Base-by-base conservation (phyloP, 257 asterid species). In the Nicotiana sylvestris region DNA sequence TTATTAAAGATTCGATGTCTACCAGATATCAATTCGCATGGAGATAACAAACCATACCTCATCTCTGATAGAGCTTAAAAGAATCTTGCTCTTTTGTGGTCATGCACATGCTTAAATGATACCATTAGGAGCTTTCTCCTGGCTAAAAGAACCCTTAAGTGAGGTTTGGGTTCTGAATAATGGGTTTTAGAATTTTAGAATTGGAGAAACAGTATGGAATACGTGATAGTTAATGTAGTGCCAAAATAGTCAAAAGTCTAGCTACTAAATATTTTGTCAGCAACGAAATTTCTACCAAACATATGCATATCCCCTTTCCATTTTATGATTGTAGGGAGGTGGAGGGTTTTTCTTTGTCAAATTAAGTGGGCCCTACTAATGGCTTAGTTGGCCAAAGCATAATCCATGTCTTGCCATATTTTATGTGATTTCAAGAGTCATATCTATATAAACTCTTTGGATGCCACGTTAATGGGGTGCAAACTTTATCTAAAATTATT, bases 211-310 rank as follows among this genome's bases (percentile, higher is more conserved):
- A 39, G 32, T 69, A 69, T 2, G 56, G 56, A 10, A 16, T 35
- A 33, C 13, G 6, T 17, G 53, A 29, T 35, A 16, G 53, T 18
- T 33, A 25, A 66, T 66, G 76, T 67, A 67, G 37, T 67, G 10
- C 76, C 30, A 67, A 32, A 32, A 15, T 6, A 49, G 74, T n/a
- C 49, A 66, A 65, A 66, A 46, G 21, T 66, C 16, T 32, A 66
- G 12, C 25, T 66, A 66, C 32, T 67, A 67, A 67, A 67, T 51
- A 62, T 6, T 1, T 69, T 12, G 43, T n/a, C 64, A 35, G 15
- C 68, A 13, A 51, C 12, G 91, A 88, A 88, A 80, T 81, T 88
- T 88, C 92, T 21, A 21, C 21, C 21, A 21, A 21, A 21, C 21
- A 21, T 21, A 21, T 21, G 21, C 21, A 21, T 21, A 21, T 21